Conservation (phyloP, 768 basidiomycete species). For the Leccinum sublutescens region DNA sequence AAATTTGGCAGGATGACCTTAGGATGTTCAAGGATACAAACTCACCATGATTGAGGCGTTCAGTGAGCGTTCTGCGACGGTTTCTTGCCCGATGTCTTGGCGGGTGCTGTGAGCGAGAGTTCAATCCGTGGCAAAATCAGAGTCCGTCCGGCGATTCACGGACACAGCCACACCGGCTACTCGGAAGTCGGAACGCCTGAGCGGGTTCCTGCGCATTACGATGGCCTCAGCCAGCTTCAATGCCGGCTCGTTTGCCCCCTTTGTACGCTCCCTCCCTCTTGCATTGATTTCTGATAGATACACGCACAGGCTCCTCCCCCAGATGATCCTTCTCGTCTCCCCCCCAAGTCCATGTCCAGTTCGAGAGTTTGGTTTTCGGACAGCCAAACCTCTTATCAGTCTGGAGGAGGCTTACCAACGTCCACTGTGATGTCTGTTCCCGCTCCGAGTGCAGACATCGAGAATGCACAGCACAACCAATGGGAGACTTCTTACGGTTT, state of each 20-base stretch:
- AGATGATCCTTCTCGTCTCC: constrained; percentile 43
- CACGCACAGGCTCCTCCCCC: constrained; percentile 51
- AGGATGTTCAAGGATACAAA: constrained; percentile 11
- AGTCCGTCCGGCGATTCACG: constrained; percentile 47
- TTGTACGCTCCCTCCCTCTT: constrained; percentile 38
- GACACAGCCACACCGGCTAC: constrained; percentile 29
- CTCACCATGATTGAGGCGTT: constrained; percentile 38
- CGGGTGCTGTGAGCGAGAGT: constrained; percentile 15
- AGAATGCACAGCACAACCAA: constrained; percentile 47
- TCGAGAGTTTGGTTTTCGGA: constrained; percentile 54
- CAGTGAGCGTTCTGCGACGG: constrained; percentile 17
- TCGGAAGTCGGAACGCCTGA: not conserved
- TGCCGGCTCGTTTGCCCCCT: constrained; percentile 56
- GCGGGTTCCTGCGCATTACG: not conserved
- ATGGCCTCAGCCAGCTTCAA: constrained; percentile 5
- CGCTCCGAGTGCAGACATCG: constrained; percentile 36
- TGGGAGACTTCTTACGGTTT: constrained; percentile 72
- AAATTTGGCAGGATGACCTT: constrained; percentile 2
- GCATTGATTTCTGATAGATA: constrained; percentile 3
- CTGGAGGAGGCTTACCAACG: constrained; percentile 64
- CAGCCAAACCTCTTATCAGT: constrained; percentile 59
- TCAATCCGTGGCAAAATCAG: constrained; percentile 17
- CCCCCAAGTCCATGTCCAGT: constrained; percentile 21
- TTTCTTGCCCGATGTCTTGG: constrained; percentile 32
- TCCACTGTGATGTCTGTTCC: constrained; percentile 44